Evolutionary conservation across 768 basidiomycete genomes (phyloP).

Genomic region (Lentinula detonsa): DNA sequence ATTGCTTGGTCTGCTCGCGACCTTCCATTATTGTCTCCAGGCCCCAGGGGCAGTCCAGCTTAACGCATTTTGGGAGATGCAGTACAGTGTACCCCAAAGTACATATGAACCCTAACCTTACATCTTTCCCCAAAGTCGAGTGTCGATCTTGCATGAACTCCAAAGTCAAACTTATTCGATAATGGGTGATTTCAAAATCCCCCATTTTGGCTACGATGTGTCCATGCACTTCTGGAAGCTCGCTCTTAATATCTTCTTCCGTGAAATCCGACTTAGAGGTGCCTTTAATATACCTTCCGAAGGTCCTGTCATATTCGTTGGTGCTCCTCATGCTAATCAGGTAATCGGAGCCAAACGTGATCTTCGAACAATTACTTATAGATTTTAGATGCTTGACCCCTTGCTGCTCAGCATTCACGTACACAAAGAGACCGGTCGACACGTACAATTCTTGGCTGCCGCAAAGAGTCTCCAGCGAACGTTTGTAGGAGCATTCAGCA

Average conservation of each 20-base stretch:
- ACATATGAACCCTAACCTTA: not conserved
- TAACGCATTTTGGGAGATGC: too few species aligned
- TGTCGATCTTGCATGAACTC: not conserved
- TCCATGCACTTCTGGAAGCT: constrained; percentile 80
- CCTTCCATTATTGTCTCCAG: not conserved
- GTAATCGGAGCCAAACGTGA: constrained; percentile 28
- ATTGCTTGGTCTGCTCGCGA: too few species aligned
- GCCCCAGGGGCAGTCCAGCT: too few species aligned
- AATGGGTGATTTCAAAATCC: not conserved
- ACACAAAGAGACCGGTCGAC: constrained; percentile 72
- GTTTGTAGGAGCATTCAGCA: constrained; percentile 74
- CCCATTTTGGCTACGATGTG: constrained; percentile 52
- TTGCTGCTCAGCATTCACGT: constrained; percentile 81
- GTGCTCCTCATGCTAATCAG: constrained; percentile 90
- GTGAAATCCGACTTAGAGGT: constrained; percentile 89
- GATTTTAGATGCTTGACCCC: constrained; percentile 89
- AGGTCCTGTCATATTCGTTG: constrained; percentile 90
- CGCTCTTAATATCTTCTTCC: constrained; percentile 91
- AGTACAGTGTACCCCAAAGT: not conserved
- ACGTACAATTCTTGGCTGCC: constrained; percentile 83
- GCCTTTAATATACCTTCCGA: constrained; percentile 90
- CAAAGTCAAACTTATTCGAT: not conserved
- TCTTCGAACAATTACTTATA: too few species aligned
- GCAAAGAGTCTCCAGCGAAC: constrained; percentile 81
- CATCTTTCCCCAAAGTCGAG: not conserved